These are phyloP conservation scores for Atkinsonella hypoxylon DNA, from an alignment of 2,329 filamentous ascomycete species.

Conservation along the genomic window DNA sequence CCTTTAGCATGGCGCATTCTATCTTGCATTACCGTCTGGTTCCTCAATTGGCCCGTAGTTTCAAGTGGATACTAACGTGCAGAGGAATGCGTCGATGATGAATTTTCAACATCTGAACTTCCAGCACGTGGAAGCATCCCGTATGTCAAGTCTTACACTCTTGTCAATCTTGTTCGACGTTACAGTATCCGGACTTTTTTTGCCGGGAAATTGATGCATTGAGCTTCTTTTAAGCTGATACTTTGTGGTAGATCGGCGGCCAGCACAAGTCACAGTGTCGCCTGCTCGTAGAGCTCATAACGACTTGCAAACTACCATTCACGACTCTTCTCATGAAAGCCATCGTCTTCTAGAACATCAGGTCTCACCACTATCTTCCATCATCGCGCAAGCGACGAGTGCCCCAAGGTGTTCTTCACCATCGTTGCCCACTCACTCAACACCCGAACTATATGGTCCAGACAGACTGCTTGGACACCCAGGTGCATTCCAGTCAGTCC, in stretches of 20 bases:
- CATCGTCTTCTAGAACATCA: not conserved
- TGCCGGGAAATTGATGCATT: not conserved
- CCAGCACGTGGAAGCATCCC: slow-evolving; percentile 24
- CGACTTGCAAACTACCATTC: not conserved
- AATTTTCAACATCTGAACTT: slow-evolving; percentile 25
- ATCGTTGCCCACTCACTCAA: slow-evolving; percentile 28
- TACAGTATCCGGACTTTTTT: not conserved
- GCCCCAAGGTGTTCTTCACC: slow-evolving; percentile 14
- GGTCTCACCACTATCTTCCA: slow-evolving; percentile 11
- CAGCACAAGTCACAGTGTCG: slow-evolving; percentile 1
- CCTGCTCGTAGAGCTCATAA: not conserved
- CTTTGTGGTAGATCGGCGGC: slow-evolving; percentile 6
- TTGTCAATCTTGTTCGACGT: too few species aligned
- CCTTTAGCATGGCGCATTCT: slow-evolving; percentile 19
- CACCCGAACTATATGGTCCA: slow-evolving; percentile 31
- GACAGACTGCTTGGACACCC: slow-evolving; percentile 22
- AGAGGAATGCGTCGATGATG: slow-evolving; percentile 20
- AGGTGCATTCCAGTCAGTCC: slow-evolving; percentile 13
- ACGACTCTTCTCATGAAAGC: not conserved
- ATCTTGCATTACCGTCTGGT: slow-evolving; percentile 18
- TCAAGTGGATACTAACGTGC: slow-evolving; percentile 19
- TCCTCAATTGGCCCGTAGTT: slow-evolving; percentile 22
- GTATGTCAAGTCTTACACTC: slow-evolving; percentile 12
- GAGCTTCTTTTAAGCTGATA: slow-evolving; percentile 4
- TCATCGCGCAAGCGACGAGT: slow-evolving; percentile 24